Evolutionary conservation across 2,329 filamentous ascomycete genomes (phyloP), one percentile per base, ranked within the genome.

Genomic region (Paracoccidioides brasiliensis): DNA sequence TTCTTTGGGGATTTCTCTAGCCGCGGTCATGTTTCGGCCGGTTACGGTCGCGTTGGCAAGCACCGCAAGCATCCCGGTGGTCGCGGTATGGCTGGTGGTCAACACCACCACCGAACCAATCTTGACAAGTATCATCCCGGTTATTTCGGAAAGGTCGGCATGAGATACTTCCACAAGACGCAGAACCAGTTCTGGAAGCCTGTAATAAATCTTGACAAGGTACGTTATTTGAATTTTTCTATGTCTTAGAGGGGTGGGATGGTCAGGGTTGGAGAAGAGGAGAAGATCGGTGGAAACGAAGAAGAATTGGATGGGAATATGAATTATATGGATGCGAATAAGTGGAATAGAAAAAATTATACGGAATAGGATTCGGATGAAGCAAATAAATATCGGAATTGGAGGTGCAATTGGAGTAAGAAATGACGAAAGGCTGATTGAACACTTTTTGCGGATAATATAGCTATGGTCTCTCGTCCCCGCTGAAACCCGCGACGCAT

Each of bases 91-190:
- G 93, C 93, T 75, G 91, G 93, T 94, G 91, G 90, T 83, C 89
- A 96, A 80, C 93, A 98, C 82, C 93, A 98, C 80, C 89, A 94
- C 84, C 79, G 88, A 67, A 95, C 88, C 72, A 95, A 94, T 80
- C 79, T 90, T 70, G 85, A 88, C 76, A 90, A 91, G 79, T 90
- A 91, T 85, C 88, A 95, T 74, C 90, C 91, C 62, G 93, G 93
- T 89, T 97, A 97, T 88, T 97, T 96, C 78, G 89, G 89, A 79
- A 95, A 96, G 81, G 88, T 91, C 68, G 86, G 87, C 79, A 91
- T 91, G 87, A 81, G 88, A 72, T 85, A 91, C 80, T 96, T 95
- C 88, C 91, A 97, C 83, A 90, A 93, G 79, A 85, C 88, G 72
- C 82, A 84, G 72, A 91, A 91, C 82, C 86, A 94, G 74, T 90